These are phyloP conservation scores for Maudiozyma serrabonitensis DNA, from an alignment of 805 yeast genomes.

Conservation along the genomic window DNA sequence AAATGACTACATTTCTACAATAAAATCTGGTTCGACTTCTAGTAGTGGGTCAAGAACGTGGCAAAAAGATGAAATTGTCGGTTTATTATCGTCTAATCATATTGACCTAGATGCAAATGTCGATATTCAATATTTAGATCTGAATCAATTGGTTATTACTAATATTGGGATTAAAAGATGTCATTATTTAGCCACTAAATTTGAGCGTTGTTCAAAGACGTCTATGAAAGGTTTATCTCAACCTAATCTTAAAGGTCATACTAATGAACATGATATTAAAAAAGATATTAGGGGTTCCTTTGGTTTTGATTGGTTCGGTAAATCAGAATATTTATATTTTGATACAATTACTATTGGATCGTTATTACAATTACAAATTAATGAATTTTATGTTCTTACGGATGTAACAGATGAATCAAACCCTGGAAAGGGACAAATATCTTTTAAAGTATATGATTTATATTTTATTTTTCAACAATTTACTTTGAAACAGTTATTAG, in stretches of 20 bases:
- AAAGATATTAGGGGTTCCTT: constrained; percentile 18
- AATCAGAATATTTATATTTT: constrained; percentile 16
- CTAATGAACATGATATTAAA: constrained; percentile 1
- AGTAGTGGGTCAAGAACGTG: neutral
- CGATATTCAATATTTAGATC: neutral
- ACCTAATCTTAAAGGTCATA: neutral
- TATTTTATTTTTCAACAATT: neutral
- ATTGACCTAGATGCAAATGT: neutral
- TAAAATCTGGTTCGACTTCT: no score
- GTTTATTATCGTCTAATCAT: neutral
- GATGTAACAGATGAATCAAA: neutral
- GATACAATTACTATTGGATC: constrained; percentile 6
- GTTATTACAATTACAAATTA: neutral
- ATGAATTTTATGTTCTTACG: neutral
- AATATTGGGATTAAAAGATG: constrained; percentile 15
- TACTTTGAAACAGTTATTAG: neutral
- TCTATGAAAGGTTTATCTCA: neutral
- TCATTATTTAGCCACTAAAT: constrained; percentile 11
- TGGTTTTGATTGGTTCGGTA: constrained; percentile 16
- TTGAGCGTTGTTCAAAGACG: constrained; percentile 6
- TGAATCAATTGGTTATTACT: constrained; percentile 6
- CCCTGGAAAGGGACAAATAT: neutral
- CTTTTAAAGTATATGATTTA: neutral
- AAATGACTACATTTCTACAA: no score
- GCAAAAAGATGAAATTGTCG: neutral